A percentile compares a stretch with the other conserved stretches of the same genome.
Evolutionary conservation across 208 protist genomes (phyloP).

Genomic region (Wallacemonas collosoma): DNA sequence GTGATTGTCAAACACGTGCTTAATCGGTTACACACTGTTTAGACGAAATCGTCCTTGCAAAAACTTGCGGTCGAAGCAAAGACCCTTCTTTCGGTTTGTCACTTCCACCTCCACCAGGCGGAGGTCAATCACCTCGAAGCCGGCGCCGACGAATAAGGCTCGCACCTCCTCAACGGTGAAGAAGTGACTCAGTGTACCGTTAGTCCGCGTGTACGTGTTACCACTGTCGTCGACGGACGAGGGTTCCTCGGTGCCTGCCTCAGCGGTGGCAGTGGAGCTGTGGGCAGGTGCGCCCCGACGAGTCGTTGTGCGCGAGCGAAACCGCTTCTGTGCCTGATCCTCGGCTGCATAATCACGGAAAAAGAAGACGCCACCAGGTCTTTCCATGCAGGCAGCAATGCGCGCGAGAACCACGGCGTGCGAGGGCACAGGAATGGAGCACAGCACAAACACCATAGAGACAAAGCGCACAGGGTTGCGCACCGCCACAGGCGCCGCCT

Average conservation of each 20-base stretch:
- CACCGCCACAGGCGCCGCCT: neutral
- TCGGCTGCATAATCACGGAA: slow-evolving; percentile 88
- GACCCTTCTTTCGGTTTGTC: slow-evolving; percentile 62
- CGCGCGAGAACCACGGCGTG: slow-evolving; percentile 57
- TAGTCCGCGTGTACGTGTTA: slow-evolving; percentile 78
- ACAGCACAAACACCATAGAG: slow-evolving; percentile 95
- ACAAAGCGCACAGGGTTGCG: slow-evolving; percentile 61
- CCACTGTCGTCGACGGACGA: neutral
- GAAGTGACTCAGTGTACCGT: slow-evolving; percentile 90
- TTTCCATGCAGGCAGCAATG: slow-evolving; percentile 59
- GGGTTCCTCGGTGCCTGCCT: neutral
- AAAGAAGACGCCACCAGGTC: slow-evolving; percentile 76
- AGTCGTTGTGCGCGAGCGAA: slow-evolving; percentile 27
- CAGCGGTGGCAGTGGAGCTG: neutral
- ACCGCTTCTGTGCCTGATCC: slow-evolving; percentile 83
- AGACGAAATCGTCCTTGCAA: slow-evolving; percentile 79
- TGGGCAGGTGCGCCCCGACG: neutral
- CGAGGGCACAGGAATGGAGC: slow-evolving; percentile 79
- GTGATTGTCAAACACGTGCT: neutral
- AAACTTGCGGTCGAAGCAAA: slow-evolving; percentile 63
- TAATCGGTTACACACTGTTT: slow-evolving; percentile 2
- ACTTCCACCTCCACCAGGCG: slow-evolving; percentile 74
- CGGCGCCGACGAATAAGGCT: slow-evolving; percentile 50
- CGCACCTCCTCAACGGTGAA: slow-evolving; percentile 73
- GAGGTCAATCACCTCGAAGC: slow-evolving; percentile 60